Percentiles rank a stretch among this genome's conserved stretches.
These are phyloP conservation scores for Cystobasidium slooffiae DNA, from an alignment of 1,284 basidiomycete genomes.

Conservation along the genomic window DNA sequence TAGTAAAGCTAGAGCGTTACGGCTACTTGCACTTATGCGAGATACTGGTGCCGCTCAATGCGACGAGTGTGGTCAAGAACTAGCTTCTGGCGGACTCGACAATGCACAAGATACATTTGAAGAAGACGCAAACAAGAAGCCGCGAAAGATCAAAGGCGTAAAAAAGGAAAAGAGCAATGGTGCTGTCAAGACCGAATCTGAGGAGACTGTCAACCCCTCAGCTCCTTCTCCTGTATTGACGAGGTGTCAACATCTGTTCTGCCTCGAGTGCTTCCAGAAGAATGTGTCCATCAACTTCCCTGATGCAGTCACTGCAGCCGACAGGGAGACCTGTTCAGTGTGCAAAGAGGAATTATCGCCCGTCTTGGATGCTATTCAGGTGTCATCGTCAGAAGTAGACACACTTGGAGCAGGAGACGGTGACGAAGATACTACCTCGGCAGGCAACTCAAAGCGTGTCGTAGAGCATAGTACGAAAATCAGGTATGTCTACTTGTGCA, in stretches of 20 bases:
- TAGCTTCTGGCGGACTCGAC: slow-evolving; percentile 55
- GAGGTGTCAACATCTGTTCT: slow-evolving; percentile 91
- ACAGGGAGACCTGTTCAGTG: slow-evolving; percentile 77
- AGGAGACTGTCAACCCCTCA: slow-evolving; percentile 68
- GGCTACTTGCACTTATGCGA: slow-evolving; percentile 77
- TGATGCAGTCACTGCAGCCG: slow-evolving; percentile 70
- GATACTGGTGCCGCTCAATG: slow-evolving; percentile 87
- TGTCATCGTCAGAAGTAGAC: slow-evolving; percentile 48
- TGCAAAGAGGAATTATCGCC: slow-evolving; percentile 63
- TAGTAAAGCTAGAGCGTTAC: slow-evolving; percentile 70
- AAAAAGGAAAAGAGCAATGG: slow-evolving; percentile 59
- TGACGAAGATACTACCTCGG: slow-evolving; percentile 43
- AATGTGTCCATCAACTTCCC: slow-evolving; percentile 61
- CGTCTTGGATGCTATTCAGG: slow-evolving; percentile 51
- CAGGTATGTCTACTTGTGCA: slow-evolving; percentile 43
- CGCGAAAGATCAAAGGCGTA: slow-evolving; percentile 51
- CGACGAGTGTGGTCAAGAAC: slow-evolving; percentile 79
- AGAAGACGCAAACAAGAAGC: slow-evolving; percentile 62
- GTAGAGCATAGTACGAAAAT: slow-evolving; percentile 54
- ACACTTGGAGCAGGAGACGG: slow-evolving; percentile 42
- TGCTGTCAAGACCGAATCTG: slow-evolving; percentile 52
- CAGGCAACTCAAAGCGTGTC: slow-evolving; percentile 44
- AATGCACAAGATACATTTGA: slow-evolving; percentile 43
- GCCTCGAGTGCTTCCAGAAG: slow-evolving; percentile 78
- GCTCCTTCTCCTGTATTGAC: slow-evolving; percentile 72